phyloP scores from a whole-genome alignment of 805 yeast genomes.

The Kodamaea fukazawae region DNA sequence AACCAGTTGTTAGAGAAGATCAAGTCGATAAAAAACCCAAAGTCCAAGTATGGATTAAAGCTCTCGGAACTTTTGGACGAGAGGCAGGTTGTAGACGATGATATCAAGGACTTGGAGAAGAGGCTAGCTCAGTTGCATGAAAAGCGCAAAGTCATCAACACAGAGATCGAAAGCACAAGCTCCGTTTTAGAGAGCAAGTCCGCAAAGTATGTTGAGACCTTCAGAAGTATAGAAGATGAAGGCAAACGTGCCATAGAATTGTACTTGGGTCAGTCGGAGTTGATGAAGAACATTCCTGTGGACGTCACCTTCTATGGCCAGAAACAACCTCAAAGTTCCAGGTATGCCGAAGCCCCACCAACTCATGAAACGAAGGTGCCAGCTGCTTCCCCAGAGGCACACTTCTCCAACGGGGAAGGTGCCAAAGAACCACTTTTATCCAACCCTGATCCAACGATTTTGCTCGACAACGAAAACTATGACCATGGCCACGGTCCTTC shows the following conservation, averaged over 20 bases:
- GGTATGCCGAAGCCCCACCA: background rate
- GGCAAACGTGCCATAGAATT: constrained; percentile 34
- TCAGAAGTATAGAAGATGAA: constrained; percentile 35
- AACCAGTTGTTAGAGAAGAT: constrained; percentile 32
- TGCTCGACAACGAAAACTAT: constrained; percentile 6
- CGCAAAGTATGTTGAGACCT: constrained; percentile 42
- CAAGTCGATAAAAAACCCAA: constrained; percentile 36
- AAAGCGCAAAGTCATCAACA: constrained; percentile 31
- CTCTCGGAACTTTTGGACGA: constrained; percentile 34
- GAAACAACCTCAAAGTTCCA: background rate
- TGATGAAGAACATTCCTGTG: constrained; percentile 21
- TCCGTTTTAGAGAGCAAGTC: constrained; percentile 50
- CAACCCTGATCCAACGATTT: background rate
- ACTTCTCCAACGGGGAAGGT: background rate
- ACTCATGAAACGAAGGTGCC: background rate
- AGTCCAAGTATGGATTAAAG: constrained; percentile 43
- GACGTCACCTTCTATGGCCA: constrained; percentile 26
- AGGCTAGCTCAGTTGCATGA: constrained; percentile 29
- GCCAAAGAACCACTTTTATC: background rate
- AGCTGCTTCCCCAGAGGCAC: background rate
- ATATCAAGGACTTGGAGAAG: constrained; percentile 38
- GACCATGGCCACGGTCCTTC: constrained; percentile 24
- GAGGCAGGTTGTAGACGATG: constrained; percentile 30
- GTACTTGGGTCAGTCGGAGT: constrained; percentile 20
- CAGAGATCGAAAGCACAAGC: constrained; percentile 45